These are phyloP conservation scores for Phialophora verrucosa DNA, from an alignment of 2,329 filamentous ascomycete genomes.

Conservation along the genomic window DNA sequence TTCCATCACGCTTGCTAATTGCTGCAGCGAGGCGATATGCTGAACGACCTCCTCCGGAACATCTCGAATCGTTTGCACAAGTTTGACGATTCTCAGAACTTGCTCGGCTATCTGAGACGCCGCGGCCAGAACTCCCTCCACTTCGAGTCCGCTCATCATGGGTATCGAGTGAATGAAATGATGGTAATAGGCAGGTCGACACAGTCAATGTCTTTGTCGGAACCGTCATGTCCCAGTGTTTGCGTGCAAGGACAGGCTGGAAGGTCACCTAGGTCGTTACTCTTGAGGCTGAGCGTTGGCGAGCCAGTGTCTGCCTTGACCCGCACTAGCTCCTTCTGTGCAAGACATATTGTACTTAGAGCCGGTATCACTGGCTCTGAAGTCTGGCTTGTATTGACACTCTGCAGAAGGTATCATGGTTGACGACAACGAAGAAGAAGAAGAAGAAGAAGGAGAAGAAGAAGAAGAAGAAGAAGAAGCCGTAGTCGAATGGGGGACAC, in stretches of 20 bases:
- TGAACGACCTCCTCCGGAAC: not conserved
- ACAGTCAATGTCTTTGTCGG: not conserved
- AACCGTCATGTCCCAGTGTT: not conserved
- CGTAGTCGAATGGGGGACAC: not conserved
- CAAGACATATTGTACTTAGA: too few relatives aligned
- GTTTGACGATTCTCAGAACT: not conserved
- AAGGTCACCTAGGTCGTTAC: not conserved
- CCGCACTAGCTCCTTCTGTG: constrained; percentile 3
- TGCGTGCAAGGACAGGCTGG: not conserved
- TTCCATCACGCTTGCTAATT: not conserved
- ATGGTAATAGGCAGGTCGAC: not conserved
- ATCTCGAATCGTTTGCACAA: constrained; percentile 3
- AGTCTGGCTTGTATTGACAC: not conserved
- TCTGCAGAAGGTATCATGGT: not conserved
- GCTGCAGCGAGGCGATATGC: constrained; percentile 1
- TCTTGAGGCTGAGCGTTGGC: not conserved
- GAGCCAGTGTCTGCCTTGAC: not conserved
- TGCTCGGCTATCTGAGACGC: constrained; percentile 10
- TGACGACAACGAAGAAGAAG: not conserved
- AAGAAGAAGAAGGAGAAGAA: too few relatives aligned
- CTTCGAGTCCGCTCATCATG: constrained; percentile 6
- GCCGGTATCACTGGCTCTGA: not conserved
- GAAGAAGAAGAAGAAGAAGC: constrained; percentile 1
- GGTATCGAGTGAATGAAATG: not conserved
- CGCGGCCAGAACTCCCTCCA: constrained; percentile 2